These are phyloP conservation scores for Fagopyrum homotropicum DNA, from an alignment of 148 eudicot species.

Conservation along the genomic window DNA sequence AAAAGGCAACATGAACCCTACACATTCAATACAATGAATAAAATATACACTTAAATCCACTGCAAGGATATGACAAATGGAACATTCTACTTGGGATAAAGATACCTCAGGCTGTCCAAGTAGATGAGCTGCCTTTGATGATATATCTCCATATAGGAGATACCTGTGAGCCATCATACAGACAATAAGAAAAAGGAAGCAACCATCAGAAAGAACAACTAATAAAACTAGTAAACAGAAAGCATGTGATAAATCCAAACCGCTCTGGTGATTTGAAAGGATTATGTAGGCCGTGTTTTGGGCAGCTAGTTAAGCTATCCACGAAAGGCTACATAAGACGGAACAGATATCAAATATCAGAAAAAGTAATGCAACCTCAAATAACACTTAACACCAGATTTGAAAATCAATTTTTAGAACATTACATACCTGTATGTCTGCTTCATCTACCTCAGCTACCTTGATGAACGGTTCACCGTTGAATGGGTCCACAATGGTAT, in stretches of 20 bases:
- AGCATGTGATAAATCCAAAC: conserved; percentile 29
- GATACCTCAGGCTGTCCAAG: conserved; percentile 77
- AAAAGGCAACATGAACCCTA: conserved; percentile 11
- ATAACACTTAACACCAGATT: not conserved
- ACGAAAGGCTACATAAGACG: conserved; percentile 77
- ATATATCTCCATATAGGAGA: conserved; percentile 79
- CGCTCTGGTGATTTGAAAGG: conserved; percentile 97
- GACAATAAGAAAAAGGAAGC: not conserved
- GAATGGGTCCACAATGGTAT: conserved; percentile 76
- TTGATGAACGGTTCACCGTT: conserved; percentile 93
- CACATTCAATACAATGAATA: not conserved
- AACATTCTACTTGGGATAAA: not conserved
- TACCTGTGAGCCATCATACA: conserved; percentile 45
- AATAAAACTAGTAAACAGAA: not conserved
- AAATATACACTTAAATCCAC: not conserved
- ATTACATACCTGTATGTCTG: conserved; percentile 53
- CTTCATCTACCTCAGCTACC: conserved; percentile 80
- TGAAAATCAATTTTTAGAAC: not conserved
- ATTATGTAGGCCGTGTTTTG: conserved; percentile 96
- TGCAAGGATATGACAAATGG: not conserved
- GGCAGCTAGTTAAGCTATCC: conserved; percentile 86
- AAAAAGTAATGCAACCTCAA: not conserved
- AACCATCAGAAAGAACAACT: conserved; percentile 11
- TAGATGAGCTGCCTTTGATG: conserved; percentile 80
- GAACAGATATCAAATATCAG: not conserved